Evolutionary conservation across 257 asterid genomes (phyloP), one percentile per base, ranked within the genome.

Genomic region (Penstemon barbatus): DNA sequence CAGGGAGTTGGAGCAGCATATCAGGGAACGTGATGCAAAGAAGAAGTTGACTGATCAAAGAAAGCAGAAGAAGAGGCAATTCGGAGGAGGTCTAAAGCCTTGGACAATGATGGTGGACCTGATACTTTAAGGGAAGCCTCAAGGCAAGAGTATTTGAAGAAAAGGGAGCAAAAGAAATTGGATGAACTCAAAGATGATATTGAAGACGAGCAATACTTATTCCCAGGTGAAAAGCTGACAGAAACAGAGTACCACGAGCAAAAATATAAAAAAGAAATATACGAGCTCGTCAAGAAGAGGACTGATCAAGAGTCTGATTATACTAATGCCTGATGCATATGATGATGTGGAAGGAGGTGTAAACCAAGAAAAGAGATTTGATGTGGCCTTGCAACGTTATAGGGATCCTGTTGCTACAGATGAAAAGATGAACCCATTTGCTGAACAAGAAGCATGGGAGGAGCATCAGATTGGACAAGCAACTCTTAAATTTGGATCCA

Each of bases 401-500:
- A 4, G 95, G 87, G 96, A 89, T 83, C 80, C 86, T 69, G 67
- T 73, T 65, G 92, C 1, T 0, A 2, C 91, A 46, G 87, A 74
- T 42, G 96, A 89, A 71, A 91, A 91, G 83, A 91, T 91, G 96
- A 87, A 91, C 75, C 96, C 96, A 4, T 91, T 91, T 80, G 96
- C 96, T 10, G 97, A 91, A 81, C 96, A 91, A 82, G 97, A 91
- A 82, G 98, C 96, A 13, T 92, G 98, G 98, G 98, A 92, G 82
- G 97, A 92, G 5, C 95, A 92, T 75, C 98, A 92, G 87, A 89
- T 89, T 58, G 96, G 96, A 74, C 89, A 89, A 76, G 97, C 95
- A 44, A 89, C 87, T 15, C 88, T 89, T 43, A 83, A 89, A 60
- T 89, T 74, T 78, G 98, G 97, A 58, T 87, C 97, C 5, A 87